Percentiles rank a stretch among this genome's conserved stretches.
phyloP scores from a whole-genome alignment of 768 basidiomycete genomes.

The Tylopilus intermedius region DNA sequence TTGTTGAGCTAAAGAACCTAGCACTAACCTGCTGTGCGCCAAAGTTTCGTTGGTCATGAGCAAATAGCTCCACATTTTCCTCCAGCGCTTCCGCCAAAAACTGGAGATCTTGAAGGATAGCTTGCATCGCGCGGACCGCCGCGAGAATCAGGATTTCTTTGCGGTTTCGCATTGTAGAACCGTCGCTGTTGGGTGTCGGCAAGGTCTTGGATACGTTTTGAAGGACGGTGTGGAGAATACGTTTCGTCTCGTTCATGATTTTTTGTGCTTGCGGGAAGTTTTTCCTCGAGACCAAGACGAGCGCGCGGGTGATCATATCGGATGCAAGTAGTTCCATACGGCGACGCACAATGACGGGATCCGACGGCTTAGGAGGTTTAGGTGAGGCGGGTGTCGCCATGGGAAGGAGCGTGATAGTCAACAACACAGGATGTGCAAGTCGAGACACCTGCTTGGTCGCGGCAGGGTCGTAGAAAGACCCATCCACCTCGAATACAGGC shows the following conservation, averaged over 20 bases:
- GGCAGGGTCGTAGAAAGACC: conserved; percentile 89
- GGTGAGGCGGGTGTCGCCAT: conserved; percentile 31
- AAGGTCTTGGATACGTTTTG: conserved; percentile 76
- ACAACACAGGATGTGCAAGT: conserved; percentile 87
- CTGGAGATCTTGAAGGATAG: conserved; percentile 85
- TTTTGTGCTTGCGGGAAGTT: conserved; percentile 89
- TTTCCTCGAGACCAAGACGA: conserved; percentile 87
- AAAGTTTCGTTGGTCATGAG: conserved; percentile 89
- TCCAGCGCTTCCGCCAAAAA: conserved; percentile 81
- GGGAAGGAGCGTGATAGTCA: conserved; percentile 88
- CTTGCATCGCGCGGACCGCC: conserved; percentile 77
- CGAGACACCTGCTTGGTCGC: conserved; percentile 80
- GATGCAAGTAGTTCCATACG: conserved; percentile 95
- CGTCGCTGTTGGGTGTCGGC: conserved; percentile 47
- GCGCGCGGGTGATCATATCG: conserved; percentile 94
- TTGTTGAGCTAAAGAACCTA: background rate
- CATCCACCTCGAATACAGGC: conserved; percentile 93
- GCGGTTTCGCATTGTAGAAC: conserved; percentile 58
- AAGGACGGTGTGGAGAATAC: conserved; percentile 87
- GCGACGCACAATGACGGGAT: conserved; percentile 86
- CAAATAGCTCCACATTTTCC: conserved; percentile 88
- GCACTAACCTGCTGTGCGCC: conserved; percentile 87
- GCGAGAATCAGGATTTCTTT: conserved; percentile 70
- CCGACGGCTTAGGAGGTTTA: conserved; percentile 47
- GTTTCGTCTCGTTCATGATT: conserved; percentile 85